Conservation (phyloP, 2,329 filamentous ascomycete species). For the Exutisphaerella laricina region DNA sequence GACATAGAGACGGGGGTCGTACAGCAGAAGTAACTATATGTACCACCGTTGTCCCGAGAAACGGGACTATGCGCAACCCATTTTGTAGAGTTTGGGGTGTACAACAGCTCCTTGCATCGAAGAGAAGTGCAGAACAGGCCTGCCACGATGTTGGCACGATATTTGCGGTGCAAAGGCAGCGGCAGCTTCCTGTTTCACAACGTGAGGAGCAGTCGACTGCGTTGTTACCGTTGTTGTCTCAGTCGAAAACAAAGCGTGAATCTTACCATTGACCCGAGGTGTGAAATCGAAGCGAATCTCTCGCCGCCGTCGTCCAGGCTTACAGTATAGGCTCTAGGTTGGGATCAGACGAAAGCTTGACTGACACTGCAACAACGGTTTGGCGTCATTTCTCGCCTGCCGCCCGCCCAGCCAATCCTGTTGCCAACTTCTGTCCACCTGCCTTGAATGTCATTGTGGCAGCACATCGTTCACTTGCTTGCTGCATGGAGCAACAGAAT, state of each 20-base stretch:
- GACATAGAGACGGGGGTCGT: too few relatives aligned
- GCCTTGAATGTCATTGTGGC: not conserved
- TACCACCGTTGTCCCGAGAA: not conserved
- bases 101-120: not conserved
- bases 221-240: too few relatives aligned
- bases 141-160: conserved; percentile 3
- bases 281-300: not conserved
- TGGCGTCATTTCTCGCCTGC: not conserved
- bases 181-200: not conserved
- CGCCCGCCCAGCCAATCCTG: conserved; percentile 4
- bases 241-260: too few relatives aligned
- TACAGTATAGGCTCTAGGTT: not conserved
- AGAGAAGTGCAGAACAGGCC: not conserved
- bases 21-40: conserved; percentile 1
- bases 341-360: not conserved
- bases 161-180: not conserved
- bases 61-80: not conserved
- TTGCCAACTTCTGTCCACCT: conserved; percentile 1
- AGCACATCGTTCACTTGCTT: not conserved
- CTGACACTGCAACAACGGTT: conserved; percentile 4
- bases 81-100: too few relatives aligned
- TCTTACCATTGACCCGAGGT: not conserved
- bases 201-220: too few relatives aligned
- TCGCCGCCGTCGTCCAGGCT: not conserved
- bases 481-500: not conserved